Percentiles rank a stretch among this genome's conserved stretches.
Conservation (phyloP, 441 rosid species). For the Erodium texanum region DNA sequence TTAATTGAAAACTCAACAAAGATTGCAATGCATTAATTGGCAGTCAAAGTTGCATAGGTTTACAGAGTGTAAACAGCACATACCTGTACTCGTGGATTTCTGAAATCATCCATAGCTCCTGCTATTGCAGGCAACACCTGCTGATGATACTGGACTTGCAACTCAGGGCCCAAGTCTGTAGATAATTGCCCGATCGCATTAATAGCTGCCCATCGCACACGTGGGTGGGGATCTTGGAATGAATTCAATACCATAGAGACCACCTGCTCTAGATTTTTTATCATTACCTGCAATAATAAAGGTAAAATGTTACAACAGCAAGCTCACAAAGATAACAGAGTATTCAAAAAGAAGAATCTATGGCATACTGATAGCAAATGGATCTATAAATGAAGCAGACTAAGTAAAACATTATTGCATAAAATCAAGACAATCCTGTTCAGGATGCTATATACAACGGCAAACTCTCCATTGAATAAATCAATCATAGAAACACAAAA, state of each 20-base stretch:
- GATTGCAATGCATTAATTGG: not conserved
- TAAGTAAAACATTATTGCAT: not conserved
- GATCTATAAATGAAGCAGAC: not conserved
- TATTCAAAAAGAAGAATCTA: not conserved
- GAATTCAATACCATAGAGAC: conserved; percentile 37
- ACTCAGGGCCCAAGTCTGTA: conserved; percentile 41
- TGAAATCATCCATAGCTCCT: conserved; percentile 46
- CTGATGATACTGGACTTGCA: conserved; percentile 39
- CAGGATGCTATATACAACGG: not conserved
- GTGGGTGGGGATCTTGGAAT: conserved; percentile 41
- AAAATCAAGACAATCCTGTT: not conserved
- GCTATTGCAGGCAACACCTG: conserved; percentile 43
- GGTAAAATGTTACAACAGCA: conserved; percentile 6
- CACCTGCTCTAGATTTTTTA: conserved; percentile 34
- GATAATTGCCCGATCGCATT: conserved; percentile 47
- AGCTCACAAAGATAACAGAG: not conserved
- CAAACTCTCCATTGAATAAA: not conserved
- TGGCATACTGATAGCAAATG: conserved; percentile 1
- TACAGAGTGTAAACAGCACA: not conserved
- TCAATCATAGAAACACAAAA: not conserved
- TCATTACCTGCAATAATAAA: conserved; percentile 28
- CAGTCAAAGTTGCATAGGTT: not conserved
- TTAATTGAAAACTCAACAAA: conserved; percentile 2
- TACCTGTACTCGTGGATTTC: conserved; percentile 49
- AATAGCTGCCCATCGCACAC: conserved; percentile 49